Conservation (phyloP, 1,284 basidiomycete genomes). For the Ceratobasidium sp. region DNA sequence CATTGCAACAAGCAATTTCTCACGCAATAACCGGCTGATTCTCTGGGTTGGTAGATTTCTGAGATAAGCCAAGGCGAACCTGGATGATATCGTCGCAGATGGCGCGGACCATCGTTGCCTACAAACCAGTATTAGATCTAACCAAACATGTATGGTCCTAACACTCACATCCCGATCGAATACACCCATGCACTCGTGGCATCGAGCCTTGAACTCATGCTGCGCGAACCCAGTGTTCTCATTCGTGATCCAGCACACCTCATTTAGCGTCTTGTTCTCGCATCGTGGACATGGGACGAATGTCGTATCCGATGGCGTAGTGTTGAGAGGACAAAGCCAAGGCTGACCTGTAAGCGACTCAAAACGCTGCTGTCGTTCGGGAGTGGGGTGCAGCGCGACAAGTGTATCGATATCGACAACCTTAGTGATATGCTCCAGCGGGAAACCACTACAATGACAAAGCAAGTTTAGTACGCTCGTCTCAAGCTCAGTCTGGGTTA, state of each 20-base stretch:
- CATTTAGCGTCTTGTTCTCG: conserved; percentile 15
- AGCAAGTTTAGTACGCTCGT: neutral
- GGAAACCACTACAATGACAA: conserved; percentile 36
- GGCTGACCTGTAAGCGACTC: conserved; percentile 34
- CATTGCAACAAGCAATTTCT: neutral
- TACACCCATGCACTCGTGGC: conserved; percentile 25
- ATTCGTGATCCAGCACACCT: conserved; percentile 35
- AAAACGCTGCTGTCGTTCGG: conserved; percentile 35
- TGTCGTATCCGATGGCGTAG: conserved; percentile 11
- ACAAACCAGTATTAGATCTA: neutral
- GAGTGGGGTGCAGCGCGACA: conserved; percentile 37
- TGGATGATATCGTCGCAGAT: conserved; percentile 30
- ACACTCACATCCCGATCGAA: conserved; percentile 26
- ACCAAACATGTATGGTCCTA: neutral
- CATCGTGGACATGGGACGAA: conserved; percentile 36
- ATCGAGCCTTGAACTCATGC: conserved; percentile 30
- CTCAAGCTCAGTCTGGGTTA: neutral
- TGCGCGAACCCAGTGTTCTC: conserved; percentile 37
- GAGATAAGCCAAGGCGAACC: conserved; percentile 7
- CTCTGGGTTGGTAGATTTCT: neutral
- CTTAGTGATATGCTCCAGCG: conserved; percentile 36
- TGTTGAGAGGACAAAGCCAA: conserved; percentile 16
- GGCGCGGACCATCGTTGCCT: conserved; percentile 30
- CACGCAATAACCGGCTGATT: conserved; percentile 7
- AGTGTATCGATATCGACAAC: conserved; percentile 38